phyloP scores from a whole-genome alignment of 148 eudicot genomes.

The Chenopodium quinoa region DNA sequence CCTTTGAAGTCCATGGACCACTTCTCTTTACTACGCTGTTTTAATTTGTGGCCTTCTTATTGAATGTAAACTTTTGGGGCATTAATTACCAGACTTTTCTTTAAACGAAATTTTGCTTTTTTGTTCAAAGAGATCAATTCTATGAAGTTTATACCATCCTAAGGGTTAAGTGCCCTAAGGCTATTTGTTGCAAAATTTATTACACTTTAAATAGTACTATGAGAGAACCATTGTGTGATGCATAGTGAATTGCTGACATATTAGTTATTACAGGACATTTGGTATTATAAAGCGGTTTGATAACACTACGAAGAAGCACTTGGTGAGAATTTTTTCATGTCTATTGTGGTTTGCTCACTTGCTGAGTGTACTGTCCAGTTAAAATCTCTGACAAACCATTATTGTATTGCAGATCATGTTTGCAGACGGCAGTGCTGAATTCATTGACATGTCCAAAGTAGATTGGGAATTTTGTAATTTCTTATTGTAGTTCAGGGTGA shows the following conservation, averaged over 20 bases:
- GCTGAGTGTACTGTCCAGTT: neutral
- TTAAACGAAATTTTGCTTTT: neutral
- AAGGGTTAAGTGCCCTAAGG: neutral
- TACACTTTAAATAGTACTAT: neutral
- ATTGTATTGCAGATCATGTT: slow-evolving; percentile 65
- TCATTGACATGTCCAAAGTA: slow-evolving; percentile 80
- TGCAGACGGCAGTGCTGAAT: slow-evolving; percentile 66
- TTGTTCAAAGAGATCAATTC: neutral
- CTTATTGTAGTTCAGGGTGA: slow-evolving; percentile 39
- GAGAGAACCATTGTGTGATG: neutral
- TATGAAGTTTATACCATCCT: neutral
- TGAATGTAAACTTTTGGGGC: neutral
- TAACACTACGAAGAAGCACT: slow-evolving; percentile 55
- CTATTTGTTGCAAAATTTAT: neutral
- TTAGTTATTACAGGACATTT: slow-evolving; percentile 47
- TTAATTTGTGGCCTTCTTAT: neutral
- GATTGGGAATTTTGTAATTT: slow-evolving; percentile 79
- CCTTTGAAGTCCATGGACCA: neutral
- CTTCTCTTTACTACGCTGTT: neutral
- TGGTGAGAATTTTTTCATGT: slow-evolving; percentile 46
- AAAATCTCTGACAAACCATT: slow-evolving; percentile 13
- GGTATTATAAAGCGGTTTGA: slow-evolving; percentile 80
- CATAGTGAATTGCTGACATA: neutral
- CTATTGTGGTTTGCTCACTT: neutral
- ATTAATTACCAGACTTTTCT: neutral